phyloP scores from a whole-genome alignment of 495 filamentous ascomycete species.

The Penicillium coffeae region DNA sequence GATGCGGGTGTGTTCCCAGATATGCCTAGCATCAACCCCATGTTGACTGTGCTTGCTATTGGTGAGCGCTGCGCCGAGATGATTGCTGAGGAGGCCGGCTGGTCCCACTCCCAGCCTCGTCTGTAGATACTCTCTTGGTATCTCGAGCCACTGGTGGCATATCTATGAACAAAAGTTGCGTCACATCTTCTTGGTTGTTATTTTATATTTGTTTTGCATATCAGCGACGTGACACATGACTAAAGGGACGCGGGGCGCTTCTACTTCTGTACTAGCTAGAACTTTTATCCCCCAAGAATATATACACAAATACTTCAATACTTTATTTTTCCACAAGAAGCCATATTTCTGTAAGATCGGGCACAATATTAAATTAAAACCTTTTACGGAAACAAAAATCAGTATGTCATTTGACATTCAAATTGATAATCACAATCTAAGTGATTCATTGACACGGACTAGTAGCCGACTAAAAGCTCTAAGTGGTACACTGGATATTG shows the following conservation, averaged over 20 bases:
- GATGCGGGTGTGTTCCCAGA: constrained; percentile 68
- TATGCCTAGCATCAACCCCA: constrained; percentile 64
- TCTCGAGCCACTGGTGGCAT: constrained; percentile 4
- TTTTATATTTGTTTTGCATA: not conserved
- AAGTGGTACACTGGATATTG: not conserved
- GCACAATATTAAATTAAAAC: too few relatives aligned
- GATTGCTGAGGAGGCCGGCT: constrained; percentile 58
- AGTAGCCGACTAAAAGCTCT: too few relatives aligned
- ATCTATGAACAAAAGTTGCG: constrained; percentile 4
- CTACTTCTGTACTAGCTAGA: not conserved
- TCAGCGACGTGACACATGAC: not conserved
- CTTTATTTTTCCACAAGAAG: too few relatives aligned
- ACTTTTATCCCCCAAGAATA: too few relatives aligned
- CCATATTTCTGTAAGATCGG: too few relatives aligned
- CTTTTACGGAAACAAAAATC: too few relatives aligned
- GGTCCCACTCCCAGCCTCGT: constrained; percentile 50
- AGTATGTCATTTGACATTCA: not conserved
- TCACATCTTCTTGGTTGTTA: not conserved
- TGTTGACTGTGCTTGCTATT: constrained; percentile 62
- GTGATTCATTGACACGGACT: too few relatives aligned
- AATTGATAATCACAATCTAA: not conserved
- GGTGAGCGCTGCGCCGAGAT: constrained; percentile 63
- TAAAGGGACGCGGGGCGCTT: not conserved
- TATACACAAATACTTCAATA: too few relatives aligned
- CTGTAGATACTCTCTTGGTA: constrained; percentile 23